Percentiles rank a stretch among this genome's conserved stretches.
Evolutionary conservation across 768 basidiomycete species (phyloP).

Genomic region (Tephrocybe sp.): DNA sequence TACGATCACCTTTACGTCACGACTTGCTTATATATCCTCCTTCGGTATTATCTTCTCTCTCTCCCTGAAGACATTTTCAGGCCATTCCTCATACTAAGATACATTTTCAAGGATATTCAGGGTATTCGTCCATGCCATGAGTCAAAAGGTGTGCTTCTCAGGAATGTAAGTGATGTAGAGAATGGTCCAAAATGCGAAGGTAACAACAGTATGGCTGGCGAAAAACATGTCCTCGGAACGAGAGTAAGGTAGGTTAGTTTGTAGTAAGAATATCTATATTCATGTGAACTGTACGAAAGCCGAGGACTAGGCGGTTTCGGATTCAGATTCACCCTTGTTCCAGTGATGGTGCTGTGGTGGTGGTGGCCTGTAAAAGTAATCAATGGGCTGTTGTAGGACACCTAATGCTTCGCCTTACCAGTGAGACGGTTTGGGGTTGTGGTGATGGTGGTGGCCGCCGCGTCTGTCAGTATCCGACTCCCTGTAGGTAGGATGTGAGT

Average conservation of each 20-base stretch:
- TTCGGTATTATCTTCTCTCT: conserved; percentile 36
- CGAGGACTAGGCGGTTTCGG: conserved; percentile 5
- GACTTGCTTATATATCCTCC: conserved; percentile 48
- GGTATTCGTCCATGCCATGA: conserved; percentile 18
- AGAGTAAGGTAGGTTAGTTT: conserved; percentile 7
- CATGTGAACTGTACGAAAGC: neutral
- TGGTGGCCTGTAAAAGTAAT: neutral
- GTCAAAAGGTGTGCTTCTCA: conserved; percentile 4
- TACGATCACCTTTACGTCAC: conserved; percentile 40
- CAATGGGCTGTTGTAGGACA: neutral
- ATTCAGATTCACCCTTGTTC: neutral
- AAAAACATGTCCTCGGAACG: conserved; percentile 7
- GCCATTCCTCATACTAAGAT: conserved; percentile 20
- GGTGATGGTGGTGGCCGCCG: neutral
- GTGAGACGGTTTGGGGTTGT: conserved; percentile 10
- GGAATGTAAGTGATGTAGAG: conserved; percentile 3
- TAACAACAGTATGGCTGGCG: neutral
- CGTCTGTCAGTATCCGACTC: neutral
- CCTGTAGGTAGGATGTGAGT: neutral
- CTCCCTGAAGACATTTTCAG: conserved; percentile 39
- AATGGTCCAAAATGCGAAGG: conserved; percentile 4
- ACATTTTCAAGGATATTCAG: conserved; percentile 21
- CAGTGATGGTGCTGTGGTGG: conserved; percentile 1
- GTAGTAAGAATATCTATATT: conserved; percentile 2
- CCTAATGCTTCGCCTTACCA: conserved; percentile 2